Evolutionary conservation across 1,139 yeast species (phyloP).

Genomic region (Lodderomyces oxycetoniae): DNA sequence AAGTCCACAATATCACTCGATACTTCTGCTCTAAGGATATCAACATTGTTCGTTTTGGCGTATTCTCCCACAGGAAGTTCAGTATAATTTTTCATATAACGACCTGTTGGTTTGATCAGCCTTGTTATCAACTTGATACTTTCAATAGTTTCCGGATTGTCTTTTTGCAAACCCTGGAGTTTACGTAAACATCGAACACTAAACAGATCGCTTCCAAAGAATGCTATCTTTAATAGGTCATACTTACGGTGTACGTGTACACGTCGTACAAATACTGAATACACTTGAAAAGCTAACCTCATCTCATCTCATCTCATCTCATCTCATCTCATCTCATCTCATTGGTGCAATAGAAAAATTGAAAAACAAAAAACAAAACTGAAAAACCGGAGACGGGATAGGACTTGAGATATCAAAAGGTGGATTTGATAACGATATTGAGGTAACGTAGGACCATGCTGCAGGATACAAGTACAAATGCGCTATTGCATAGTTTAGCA

Average conservation of each 20-base stretch:
- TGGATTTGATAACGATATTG: too few species aligned
- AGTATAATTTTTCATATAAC: conserved; percentile 44
- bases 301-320: neutral
- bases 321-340: too few species aligned
- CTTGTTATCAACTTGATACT: conserved; percentile 56
- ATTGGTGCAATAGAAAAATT: too few species aligned
- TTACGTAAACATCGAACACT: conserved; percentile 55
- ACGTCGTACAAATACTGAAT: neutral
- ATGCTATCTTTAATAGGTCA: conserved; percentile 39
- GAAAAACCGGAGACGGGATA: too few species aligned
- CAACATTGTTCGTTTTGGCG: conserved; percentile 31
- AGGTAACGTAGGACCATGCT: conserved; percentile 2
- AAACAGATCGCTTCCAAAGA: conserved; percentile 80
- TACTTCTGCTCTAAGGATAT: conserved; percentile 57
- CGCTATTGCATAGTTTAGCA: conserved; percentile 25
- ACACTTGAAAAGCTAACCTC: neutral
- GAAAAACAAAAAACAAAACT: too few species aligned
- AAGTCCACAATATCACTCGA: conserved; percentile 45
- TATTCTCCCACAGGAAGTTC: conserved; percentile 55
- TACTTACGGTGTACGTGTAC: too few species aligned
- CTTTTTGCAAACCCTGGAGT: conserved; percentile 33
- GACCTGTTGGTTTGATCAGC: conserved; percentile 66
- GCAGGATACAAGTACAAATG: conserved; percentile 4
- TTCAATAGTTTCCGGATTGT: conserved; percentile 28
- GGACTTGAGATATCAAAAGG: too few species aligned